Base-by-base conservation (phyloP, 345 rosid species). In the Carallia pectinifolia region DNA sequence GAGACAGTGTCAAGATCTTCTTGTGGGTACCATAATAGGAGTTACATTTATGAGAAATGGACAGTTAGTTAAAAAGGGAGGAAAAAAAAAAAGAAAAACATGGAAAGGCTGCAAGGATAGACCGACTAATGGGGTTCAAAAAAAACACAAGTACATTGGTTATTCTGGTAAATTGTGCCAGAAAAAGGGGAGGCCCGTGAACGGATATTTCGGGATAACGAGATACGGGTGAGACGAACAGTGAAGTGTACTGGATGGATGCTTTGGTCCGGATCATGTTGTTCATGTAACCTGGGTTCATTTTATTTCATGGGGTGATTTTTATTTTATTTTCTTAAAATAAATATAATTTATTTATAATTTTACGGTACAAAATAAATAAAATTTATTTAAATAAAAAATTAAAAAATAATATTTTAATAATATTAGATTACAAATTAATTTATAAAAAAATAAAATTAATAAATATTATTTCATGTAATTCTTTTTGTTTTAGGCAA, bases 41-140 rank as follows among this genome's bases (percentile, higher is more conserved):
- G 38, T 18, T 72, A 33, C 71, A 54, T 61, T 80, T 54, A 53
- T 44, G 71, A 77, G 61, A 62, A 73, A 23, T 60, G 65, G 71
- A 59, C 76, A 53, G 36, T 54, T 19, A 29, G 33, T 12, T 6
- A 0, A 10, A 16, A 12, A 6, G 34, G 23, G 23, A n/a, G 17
- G 33, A 5, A 2, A n/a, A 0, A 47, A 34, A 10, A 1, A 8
- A 2, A n/a, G 0, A 0, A 16, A 17, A 27, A 4, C 23, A 31
- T 10, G 44, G 66, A 40, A 63, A 64, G 19, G 27, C 16, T 44
- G 60, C n/a, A 40, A 5, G 9, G 0, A 18, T 4, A 29, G 38
- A 44, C 29, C 6, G 54, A 12, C 33, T 50, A 2, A 15, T 18
- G 7, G 19, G 2, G 8, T 7, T 48, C 29, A 30, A 48, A 47